phyloP scores from a whole-genome alignment of 257 asterid genomes.

The Przewalskia tangutica region DNA sequence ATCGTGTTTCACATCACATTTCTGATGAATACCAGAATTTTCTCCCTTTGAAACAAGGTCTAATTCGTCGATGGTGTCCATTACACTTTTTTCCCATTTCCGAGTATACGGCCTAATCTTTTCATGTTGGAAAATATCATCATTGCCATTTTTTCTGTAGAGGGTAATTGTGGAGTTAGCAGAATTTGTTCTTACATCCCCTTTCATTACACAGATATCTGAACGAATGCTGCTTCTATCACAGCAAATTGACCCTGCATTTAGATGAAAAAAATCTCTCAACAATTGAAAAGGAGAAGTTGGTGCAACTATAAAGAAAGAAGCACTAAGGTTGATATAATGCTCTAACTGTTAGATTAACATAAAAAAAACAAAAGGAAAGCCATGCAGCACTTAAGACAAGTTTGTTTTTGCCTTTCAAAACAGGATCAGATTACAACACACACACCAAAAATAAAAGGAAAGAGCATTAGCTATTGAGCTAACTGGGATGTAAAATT shows the following conservation, averaged over 20 bases:
- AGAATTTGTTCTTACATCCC: conserved; percentile 45
- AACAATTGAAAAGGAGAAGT: not conserved
- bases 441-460: not conserved
- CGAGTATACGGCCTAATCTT: conserved; percentile 77
- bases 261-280: not conserved
- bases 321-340: not conserved
- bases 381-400: not conserved
- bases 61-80: conserved; percentile 63
- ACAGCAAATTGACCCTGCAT: conserved; percentile 56
- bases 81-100: conserved; percentile 75
- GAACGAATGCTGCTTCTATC: conserved; percentile 52
- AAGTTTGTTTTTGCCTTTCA: not conserved
- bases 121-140: conserved; percentile 39
- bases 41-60: conserved; percentile 34
- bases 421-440: not conserved
- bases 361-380: not conserved
- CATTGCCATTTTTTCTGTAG: conserved; percentile 10
- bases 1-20: conserved; percentile 58
- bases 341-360: not conserved
- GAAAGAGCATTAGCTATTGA: not conserved
- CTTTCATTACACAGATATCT: conserved; percentile 55
- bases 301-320: not conserved
- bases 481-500: too few species aligned
- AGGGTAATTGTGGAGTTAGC: conserved; percentile 29
- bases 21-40: conserved; percentile 9